A percentile compares a stretch with the other conserved stretches of the same genome.
phyloP scores from a whole-genome alignment of 2,329 filamentous ascomycete species.

The Sporothrix phasma region DNA sequence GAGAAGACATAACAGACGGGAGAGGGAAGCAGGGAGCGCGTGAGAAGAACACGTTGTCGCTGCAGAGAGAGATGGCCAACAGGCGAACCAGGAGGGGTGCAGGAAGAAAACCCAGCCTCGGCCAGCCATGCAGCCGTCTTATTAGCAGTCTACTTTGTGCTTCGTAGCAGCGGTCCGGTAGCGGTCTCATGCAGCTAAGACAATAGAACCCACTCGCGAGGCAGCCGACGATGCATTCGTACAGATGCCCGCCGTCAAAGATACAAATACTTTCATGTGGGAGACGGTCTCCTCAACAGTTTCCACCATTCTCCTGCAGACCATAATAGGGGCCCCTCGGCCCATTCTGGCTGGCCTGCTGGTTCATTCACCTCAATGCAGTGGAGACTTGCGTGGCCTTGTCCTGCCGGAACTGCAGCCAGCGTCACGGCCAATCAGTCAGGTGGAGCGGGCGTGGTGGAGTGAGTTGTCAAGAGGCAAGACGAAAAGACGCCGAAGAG shows the following conservation, averaged over 20 bases:
- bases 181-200: slow-evolving; percentile 1
- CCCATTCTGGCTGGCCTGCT: not conserved
- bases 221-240: not conserved
- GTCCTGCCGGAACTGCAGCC: not conserved
- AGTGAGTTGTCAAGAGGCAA: not conserved
- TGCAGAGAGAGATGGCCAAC: not conserved
- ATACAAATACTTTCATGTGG: not conserved
- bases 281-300: slow-evolving; percentile 3
- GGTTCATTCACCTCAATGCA: not conserved
- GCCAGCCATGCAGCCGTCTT: not conserved
- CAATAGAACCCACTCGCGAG: not conserved
- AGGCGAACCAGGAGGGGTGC: too few species aligned
- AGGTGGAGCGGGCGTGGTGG: not conserved
- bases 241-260: too few species aligned
- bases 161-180: not conserved
- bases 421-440: slow-evolving; percentile 5
- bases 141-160: too few species aligned
- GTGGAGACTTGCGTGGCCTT: not conserved
- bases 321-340: not conserved
- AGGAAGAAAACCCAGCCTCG: not conserved
- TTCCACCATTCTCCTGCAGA: slow-evolving; percentile 3
- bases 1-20: not conserved
- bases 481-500: not conserved
- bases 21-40: not conserved
- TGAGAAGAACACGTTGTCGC: not conserved